Base-by-base conservation (phyloP, 768 basidiomycete genomes). In the Tephrocybe sp. region DNA sequence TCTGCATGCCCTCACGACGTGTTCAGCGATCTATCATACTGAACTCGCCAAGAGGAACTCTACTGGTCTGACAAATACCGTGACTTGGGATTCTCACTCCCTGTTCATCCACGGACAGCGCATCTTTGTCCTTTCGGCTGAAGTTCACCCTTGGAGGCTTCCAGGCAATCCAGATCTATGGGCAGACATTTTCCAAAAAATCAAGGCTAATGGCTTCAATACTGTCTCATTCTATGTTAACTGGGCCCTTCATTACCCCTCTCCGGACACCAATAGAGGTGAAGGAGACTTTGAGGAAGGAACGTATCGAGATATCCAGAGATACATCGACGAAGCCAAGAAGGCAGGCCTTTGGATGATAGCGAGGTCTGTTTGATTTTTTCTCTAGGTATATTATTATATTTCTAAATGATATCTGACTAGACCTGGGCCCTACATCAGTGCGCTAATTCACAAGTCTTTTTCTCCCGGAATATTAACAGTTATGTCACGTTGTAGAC, bases 171-270 rank as follows among this genome's bases (percentile, higher is more conserved):
- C 78, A 2, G 68, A 74, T 45, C 63, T 82, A 17, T 82, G 80
- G 79, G 65, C 68, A 12, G 85, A 85, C 58, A 65, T 86, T 45
- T 76, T 85, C 40, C 73, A 85, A 56, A 86, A 85, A 58, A 65
- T 83, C 48, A 83, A 79, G 55, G 75, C 83, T 20, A 77, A 79
- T 54, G 82, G 82, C 5, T 79, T 83, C 67, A 83, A 83, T 53
- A 73, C 78, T 4, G 77, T 85, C 38, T 82, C 79, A 1, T 80
- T 78, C 64, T 82, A 80, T 56, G 70, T 80, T 20, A 78, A 79
- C 54, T 84, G 83, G 80, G 83, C 80, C 10, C 53, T 78, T 6
- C 74, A 77, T 52, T 80, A 70, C 55, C 80, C 81, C 11, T 69
- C 78, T 0, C 74, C 75, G 0, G 54, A 61, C 30, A 77, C 76